Percentiles rank a stretch among this genome's conserved stretches.
phyloP scores from a whole-genome alignment of 2,329 filamentous ascomycete species.

The Neonectria punicea region DNA sequence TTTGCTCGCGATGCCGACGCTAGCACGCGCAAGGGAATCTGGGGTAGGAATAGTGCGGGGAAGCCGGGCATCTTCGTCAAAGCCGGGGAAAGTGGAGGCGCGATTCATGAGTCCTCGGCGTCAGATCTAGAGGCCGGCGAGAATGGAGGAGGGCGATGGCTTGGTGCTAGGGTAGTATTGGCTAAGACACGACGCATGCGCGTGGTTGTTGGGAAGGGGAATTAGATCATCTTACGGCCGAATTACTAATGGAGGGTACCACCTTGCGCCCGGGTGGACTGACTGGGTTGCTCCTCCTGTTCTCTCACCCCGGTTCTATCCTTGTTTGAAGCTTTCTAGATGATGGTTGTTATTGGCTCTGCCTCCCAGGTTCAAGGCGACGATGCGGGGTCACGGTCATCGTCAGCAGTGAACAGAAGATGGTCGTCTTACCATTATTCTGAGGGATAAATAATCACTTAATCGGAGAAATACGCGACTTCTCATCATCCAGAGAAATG shows the following conservation, averaged over 20 bases:
- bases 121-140: slow-evolving; percentile 31
- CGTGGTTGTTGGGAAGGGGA: not conserved
- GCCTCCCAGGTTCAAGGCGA: not conserved
- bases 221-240: not conserved
- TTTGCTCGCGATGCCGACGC: slow-evolving; percentile 7
- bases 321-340: not conserved
- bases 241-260: not conserved
- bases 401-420: not conserved
- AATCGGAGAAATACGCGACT: not conserved
- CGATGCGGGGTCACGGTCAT: not conserved
- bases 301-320: not conserved
- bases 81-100: slow-evolving; percentile 25
- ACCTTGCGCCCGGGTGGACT: not conserved
- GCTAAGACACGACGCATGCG: not conserved
- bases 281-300: not conserved
- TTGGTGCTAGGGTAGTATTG: slow-evolving; percentile 1
- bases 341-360: not conserved
- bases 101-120: slow-evolving; percentile 22
- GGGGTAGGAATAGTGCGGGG: slow-evolving; percentile 31
- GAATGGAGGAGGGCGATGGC: not conserved
- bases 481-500: not conserved
- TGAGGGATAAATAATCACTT: not conserved
- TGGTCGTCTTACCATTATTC: no score
- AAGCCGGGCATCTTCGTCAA: slow-evolving; percentile 9
- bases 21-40: slow-evolving; percentile 28